Evolutionary conservation across 805 yeast genomes (phyloP).

Genomic region (Ogataea henricii): DNA sequence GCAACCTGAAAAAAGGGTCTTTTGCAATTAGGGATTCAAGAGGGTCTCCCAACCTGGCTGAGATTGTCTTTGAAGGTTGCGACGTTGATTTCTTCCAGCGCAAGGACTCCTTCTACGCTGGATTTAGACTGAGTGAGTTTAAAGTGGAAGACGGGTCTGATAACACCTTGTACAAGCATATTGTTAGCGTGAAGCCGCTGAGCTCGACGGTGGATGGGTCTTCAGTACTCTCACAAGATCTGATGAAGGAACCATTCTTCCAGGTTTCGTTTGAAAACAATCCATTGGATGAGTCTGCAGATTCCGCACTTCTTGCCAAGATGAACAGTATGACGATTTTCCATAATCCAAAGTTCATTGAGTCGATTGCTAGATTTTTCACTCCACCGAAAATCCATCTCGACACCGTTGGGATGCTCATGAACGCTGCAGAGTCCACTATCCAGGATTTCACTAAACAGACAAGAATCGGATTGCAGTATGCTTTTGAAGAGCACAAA

Average conservation of each 20-base stretch:
- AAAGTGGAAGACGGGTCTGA: constrained; percentile 86
- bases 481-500: constrained; percentile 92
- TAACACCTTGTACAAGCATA: constrained; percentile 77
- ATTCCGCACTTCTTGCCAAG: constrained; percentile 71
- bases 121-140: constrained; percentile 77
- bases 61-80: constrained; percentile 81
- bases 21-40: constrained; percentile 55
- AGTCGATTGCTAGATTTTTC: constrained; percentile 74
- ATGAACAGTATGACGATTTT: constrained; percentile 86
- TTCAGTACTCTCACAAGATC: constrained; percentile 12
- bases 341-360: constrained; percentile 83
- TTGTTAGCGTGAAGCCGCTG: constrained; percentile 77
- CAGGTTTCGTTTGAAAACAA: constrained; percentile 79
- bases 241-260: constrained; percentile 64
- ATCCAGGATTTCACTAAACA: constrained; percentile 88
- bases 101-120: constrained; percentile 72
- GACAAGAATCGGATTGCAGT: constrained; percentile 89
- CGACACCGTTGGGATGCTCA: constrained; percentile 85
- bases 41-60: constrained; percentile 57
- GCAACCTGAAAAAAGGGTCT: constrained; percentile 76
- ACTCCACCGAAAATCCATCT: constrained; percentile 82
- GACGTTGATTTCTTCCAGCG: constrained; percentile 71
- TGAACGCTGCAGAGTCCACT: constrained; percentile 94
- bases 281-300: constrained; percentile 84
- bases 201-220: constrained; percentile 41